phyloP scores from a whole-genome alignment of 352 stramenopile species.

The Phytophthora idaei region DNA sequence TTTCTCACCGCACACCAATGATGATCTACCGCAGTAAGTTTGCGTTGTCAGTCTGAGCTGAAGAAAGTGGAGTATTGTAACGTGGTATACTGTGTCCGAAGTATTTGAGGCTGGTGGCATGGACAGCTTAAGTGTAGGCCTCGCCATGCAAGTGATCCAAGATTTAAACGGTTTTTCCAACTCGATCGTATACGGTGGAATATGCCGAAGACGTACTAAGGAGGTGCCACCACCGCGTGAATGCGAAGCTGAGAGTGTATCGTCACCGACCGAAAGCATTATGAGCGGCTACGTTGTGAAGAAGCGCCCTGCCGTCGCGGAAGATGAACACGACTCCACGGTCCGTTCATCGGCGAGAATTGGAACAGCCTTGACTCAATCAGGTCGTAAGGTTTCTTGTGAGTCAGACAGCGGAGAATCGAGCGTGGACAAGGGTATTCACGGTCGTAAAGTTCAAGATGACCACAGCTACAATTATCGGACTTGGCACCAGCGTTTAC shows the following conservation, averaged over 20 bases:
- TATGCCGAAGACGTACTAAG: slow-evolving; percentile 44
- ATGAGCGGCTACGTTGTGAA: slow-evolving; percentile 28
- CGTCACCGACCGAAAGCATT: slow-evolving; percentile 49
- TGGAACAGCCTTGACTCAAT: slow-evolving; percentile 24
- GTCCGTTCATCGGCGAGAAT: slow-evolving; percentile 19
- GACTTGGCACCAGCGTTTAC: slow-evolving; percentile 42
- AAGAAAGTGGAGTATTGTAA: slow-evolving; percentile 7
- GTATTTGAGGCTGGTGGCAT: slow-evolving; percentile 49
- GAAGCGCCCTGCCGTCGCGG: slow-evolving; percentile 23
- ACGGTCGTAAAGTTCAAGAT: slow-evolving; percentile 24
- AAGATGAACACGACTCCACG: slow-evolving; percentile 33
- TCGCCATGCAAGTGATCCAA: slow-evolving; percentile 64
- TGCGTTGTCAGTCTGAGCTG: neutral
- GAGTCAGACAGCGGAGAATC: slow-evolving; percentile 37
- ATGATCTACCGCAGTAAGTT: slow-evolving; percentile 74
- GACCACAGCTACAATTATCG: slow-evolving; percentile 21
- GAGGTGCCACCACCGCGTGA: slow-evolving; percentile 29
- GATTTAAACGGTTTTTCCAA: slow-evolving; percentile 79
- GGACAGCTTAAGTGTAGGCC: slow-evolving; percentile 42
- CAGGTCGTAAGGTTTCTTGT: slow-evolving; percentile 27
- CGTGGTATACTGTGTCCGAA: slow-evolving; percentile 17
- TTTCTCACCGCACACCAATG: slow-evolving; percentile 69
- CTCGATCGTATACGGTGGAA: slow-evolving; percentile 71
- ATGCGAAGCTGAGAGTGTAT: slow-evolving; percentile 49
- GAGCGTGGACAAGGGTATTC: slow-evolving; percentile 11